phyloP scores from a whole-genome alignment of 208 protist species.

The Trypanosoma melophagium region DNA sequence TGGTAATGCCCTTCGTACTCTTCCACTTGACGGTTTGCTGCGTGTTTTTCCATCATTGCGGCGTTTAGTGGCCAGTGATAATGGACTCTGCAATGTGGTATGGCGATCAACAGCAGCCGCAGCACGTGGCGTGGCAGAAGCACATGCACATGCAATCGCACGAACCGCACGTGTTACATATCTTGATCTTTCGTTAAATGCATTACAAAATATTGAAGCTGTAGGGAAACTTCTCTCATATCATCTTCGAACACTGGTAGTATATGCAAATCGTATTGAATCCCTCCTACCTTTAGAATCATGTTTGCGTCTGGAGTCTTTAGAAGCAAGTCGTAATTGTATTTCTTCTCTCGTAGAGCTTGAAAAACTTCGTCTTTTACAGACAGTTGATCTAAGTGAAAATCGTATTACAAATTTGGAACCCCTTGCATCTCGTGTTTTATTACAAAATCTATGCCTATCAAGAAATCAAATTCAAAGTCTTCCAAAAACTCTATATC shows the following conservation, averaged over 20 bases:
- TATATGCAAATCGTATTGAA: slow-evolving; percentile 47
- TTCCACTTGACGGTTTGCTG: slow-evolving; percentile 51
- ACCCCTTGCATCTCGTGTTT: slow-evolving; percentile 11
- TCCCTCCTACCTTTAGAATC: slow-evolving; percentile 43
- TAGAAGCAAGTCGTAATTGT: slow-evolving; percentile 58
- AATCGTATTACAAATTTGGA: slow-evolving; percentile 44
- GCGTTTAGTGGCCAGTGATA: slow-evolving; percentile 46
- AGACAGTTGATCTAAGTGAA: slow-evolving; percentile 62
- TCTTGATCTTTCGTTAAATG: slow-evolving; percentile 66
- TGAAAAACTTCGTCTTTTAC: slow-evolving; percentile 39
- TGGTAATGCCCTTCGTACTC: slow-evolving; percentile 45
- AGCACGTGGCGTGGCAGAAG: slow-evolving; percentile 58
- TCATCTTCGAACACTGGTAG: slow-evolving; percentile 32
- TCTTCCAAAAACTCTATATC: slow-evolving; percentile 24
- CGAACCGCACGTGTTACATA: slow-evolving; percentile 31
- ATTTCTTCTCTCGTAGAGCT: slow-evolving; percentile 39
- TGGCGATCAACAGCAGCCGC: slow-evolving; percentile 20
- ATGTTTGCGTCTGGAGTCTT: slow-evolving; percentile 41
- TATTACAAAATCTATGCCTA: slow-evolving; percentile 62
- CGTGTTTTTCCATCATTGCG: slow-evolving; percentile 47
- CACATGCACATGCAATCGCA: slow-evolving; percentile 46
- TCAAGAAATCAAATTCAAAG: slow-evolving; percentile 54
- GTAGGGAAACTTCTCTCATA: slow-evolving; percentile 40
- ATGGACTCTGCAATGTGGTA: slow-evolving; percentile 24
- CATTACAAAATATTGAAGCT: slow-evolving; percentile 32